Evolutionary conservation across 2,329 filamentous ascomycete species (phyloP), one percentile per base, ranked within the genome.

Genomic region (Ploettnerulaceae sp.): DNA sequence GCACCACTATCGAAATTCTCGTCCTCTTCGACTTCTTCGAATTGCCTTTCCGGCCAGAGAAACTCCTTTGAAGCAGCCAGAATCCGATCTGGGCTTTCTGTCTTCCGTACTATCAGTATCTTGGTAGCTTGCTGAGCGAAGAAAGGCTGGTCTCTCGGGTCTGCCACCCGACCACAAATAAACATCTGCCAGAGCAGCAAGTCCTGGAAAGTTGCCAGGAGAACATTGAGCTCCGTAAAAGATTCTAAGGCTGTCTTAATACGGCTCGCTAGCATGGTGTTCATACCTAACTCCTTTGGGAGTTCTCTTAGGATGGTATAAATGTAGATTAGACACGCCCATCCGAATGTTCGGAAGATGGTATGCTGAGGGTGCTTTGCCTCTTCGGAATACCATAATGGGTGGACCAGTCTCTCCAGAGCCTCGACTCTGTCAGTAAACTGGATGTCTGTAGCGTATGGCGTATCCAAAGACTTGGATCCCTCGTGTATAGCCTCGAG

Each of bases 151-250:
- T 56, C 50, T 25, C 54, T 45, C 11, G 22, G 20, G 41, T 55
- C 47, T 28, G 56, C 56, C 5, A 55, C 54, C 20, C 44, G 26
- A 12, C 56, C 56, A 40, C 54, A 56, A 2, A 55, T 25, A 24
- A 58, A 55, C 50, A 58, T 53, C 34, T 54, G 39, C 56, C 56
- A 58, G 4, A 58, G 44, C n/a, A 58, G 26, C n/a, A 57, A 33
- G 39, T 57, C 54, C 32, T 48, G 54, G 32, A 58, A 58, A 4
- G 56, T 58, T 29, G 51, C 56, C 3, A 58, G 40, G 7, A 58
- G 51, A 26, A 58, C 49, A 45, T 51, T 58, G n/a, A 58, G 48
- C 11, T 54, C 51, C 5, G 40, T 12, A 21, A 47, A 48, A 7
- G 32, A n/a, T 44, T 56, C 54, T 15, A 58, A 25, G 3, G 41